phyloP scores from a whole-genome alignment of 305 asterid species.

The Rubia tinctorum region DNA sequence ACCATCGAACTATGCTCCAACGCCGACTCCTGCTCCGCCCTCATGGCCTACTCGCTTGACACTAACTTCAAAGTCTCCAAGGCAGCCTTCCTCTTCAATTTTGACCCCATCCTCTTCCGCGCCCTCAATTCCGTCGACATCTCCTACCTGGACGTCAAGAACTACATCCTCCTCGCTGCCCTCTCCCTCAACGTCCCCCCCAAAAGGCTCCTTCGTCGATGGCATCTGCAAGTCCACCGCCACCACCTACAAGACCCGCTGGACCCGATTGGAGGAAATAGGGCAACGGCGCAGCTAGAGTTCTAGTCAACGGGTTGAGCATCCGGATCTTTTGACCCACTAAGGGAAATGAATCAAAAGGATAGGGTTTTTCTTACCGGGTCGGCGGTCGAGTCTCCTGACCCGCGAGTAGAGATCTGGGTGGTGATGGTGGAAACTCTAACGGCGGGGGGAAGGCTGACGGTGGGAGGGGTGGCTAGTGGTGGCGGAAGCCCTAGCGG shows the following conservation, averaged over 20 bases:
- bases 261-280: too few species aligned
- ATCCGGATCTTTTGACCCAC: too few species aligned
- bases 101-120: conserved; percentile 85
- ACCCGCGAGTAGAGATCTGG: too few species aligned
- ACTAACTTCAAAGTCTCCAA: conserved; percentile 96
- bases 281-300: too few species aligned
- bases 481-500: too few species aligned
- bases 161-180: conserved; percentile 83
- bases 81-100: conserved; percentile 74
- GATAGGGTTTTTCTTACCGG: too few species aligned
- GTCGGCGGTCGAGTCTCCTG: too few species aligned
- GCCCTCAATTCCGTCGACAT: conserved; percentile 74
- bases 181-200: conserved; percentile 75
- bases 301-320: too few species aligned
- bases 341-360: too few species aligned
- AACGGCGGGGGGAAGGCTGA: too few species aligned
- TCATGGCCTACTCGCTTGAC: conserved; percentile 86
- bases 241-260: conserved; percentile 64
- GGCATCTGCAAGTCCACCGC: conserved; percentile 78
- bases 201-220: conserved; percentile 71
- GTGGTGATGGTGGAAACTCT: too few species aligned
- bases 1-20: conserved; percentile 94
- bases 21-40: conserved; percentile 70
- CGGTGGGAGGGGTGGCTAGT: too few species aligned
- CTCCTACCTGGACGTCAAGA: conserved; percentile 77